Conservation (phyloP, 352 stramenopile genomes). For the Pythium chondricola region DNA sequence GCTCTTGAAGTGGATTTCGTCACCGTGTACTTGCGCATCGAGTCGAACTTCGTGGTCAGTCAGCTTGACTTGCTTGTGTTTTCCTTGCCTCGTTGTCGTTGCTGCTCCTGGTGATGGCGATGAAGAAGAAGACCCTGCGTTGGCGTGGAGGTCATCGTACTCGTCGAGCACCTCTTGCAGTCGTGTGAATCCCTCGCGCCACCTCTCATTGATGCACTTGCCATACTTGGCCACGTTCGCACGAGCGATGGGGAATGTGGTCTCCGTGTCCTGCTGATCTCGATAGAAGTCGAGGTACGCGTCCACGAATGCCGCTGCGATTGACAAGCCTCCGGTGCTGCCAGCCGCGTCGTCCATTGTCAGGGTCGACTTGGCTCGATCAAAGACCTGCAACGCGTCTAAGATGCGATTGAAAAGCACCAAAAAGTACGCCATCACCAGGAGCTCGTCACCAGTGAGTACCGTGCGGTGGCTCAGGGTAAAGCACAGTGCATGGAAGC, state of each 20-base stretch:
- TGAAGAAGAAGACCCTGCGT: background rate
- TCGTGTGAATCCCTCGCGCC: constrained; percentile 36
- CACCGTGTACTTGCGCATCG: constrained; percentile 21
- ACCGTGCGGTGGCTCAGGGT: constrained; percentile 14
- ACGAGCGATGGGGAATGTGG: constrained; percentile 33
- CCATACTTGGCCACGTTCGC: constrained; percentile 30
- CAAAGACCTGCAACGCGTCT: constrained; percentile 30
- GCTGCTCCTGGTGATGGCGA: too few species aligned
- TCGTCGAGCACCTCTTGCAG: constrained; percentile 40
- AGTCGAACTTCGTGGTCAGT: constrained; percentile 9
- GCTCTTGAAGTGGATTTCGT: constrained; percentile 23
- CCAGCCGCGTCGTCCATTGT: constrained; percentile 1
- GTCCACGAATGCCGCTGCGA: constrained; percentile 54
- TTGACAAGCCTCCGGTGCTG: constrained; percentile 17
- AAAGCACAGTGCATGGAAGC: constrained; percentile 37
- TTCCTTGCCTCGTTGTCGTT: background rate
- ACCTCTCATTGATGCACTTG: constrained; percentile 34
- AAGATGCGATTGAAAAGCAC: constrained; percentile 36
- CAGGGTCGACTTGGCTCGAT: constrained; percentile 10
- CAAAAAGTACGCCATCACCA: constrained; percentile 47
- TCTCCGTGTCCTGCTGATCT: background rate
- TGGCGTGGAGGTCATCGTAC: constrained; percentile 25
- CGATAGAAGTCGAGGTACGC: constrained; percentile 59
- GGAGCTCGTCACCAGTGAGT: constrained; percentile 24
- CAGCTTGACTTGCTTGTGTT: too few species aligned